phyloP scores from a whole-genome alignment of 139 green algal genomes.

The Coelastrella sp. region DNA sequence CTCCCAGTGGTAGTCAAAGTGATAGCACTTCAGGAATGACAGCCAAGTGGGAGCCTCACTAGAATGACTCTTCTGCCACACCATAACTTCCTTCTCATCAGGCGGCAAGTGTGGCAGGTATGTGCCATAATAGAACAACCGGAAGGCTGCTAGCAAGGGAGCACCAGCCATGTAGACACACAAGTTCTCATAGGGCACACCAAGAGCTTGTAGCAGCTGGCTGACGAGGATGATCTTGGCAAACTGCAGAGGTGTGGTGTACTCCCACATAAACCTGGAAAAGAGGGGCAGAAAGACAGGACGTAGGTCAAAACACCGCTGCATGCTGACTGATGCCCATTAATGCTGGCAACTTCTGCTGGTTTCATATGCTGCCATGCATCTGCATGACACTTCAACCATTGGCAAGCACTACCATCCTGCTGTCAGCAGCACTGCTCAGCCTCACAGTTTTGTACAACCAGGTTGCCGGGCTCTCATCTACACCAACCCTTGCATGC shows the following conservation, averaged over 20 bases:
- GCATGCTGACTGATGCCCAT: too few species aligned
- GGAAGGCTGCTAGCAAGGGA: conserved; percentile 58
- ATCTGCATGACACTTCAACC: not conserved
- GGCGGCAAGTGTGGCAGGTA: conserved; percentile 50
- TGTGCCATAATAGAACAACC: conserved; percentile 50
- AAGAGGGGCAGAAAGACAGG: too few species aligned
- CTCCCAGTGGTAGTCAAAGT: conserved; percentile 59
- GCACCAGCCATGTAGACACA: conserved; percentile 62
- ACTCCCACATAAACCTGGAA: conserved; percentile 65
- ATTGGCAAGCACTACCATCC: too few species aligned
- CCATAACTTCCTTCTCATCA: conserved; percentile 44
- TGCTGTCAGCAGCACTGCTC: too few species aligned
- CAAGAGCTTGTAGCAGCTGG: conserved; percentile 48
- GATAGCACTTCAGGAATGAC: conserved; percentile 65
- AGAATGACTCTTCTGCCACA: conserved; percentile 57
- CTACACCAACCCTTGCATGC: too few species aligned
- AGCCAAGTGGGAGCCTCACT: conserved; percentile 11
- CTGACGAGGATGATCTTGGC: conserved; percentile 54
- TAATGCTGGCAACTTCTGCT: too few species aligned
- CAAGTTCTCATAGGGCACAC: conserved; percentile 57
- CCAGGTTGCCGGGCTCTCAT: too few species aligned
- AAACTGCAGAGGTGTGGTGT: conserved; percentile 56
- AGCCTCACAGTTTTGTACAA: too few species aligned
- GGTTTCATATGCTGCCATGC: too few species aligned
- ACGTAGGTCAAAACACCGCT: too few species aligned